A percentile compares a stretch with the other conserved stretches of the same genome.
Conservation (phyloP, 2,329 filamentous ascomycete species). For the Aspergillus chevalieri region DNA sequence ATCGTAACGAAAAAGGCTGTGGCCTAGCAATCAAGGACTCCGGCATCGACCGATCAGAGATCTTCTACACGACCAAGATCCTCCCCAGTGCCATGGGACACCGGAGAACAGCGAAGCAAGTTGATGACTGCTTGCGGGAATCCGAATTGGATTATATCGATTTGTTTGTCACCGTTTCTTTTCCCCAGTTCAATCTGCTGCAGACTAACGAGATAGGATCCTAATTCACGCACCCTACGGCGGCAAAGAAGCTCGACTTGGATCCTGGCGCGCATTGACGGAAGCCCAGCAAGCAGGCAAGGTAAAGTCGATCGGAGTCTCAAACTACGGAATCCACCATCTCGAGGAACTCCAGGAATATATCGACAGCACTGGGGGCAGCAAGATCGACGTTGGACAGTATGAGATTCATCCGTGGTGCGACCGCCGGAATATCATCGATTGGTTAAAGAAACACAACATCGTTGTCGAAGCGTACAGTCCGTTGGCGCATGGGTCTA, state of each 20-base stretch:
- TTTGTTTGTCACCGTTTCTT: slow-evolving; percentile 40
- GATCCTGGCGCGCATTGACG: slow-evolving; percentile 70
- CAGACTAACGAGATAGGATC: slow-evolving; percentile 32
- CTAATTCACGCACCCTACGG: slow-evolving; percentile 75
- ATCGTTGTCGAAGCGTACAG: slow-evolving; percentile 76
- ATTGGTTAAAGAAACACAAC: slow-evolving; percentile 58
- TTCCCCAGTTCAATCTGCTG: background rate
- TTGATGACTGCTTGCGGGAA: slow-evolving; percentile 55
- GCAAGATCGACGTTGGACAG: slow-evolving; percentile 68
- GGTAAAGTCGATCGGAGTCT: slow-evolving; percentile 65
- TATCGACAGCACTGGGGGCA: slow-evolving; percentile 55
- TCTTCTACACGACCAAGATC: slow-evolving; percentile 78
- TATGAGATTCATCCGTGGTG: slow-evolving; percentile 81
- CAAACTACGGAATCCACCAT: slow-evolving; percentile 71
- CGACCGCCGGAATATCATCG: slow-evolving; percentile 60
- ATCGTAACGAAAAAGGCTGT: slow-evolving; percentile 65
- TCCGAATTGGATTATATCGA: slow-evolving; percentile 70
- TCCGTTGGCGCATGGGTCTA: slow-evolving; percentile 64
- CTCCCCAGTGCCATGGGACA: slow-evolving; percentile 60
- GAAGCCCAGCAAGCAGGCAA: slow-evolving; percentile 69
- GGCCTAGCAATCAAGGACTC: slow-evolving; percentile 59
- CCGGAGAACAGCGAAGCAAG: slow-evolving; percentile 59
- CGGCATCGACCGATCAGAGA: slow-evolving; percentile 57
- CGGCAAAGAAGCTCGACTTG: slow-evolving; percentile 59
- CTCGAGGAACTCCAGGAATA: slow-evolving; percentile 56